Evolutionary conservation across 2,329 filamentous ascomycete genomes (phyloP).

Genomic region (Thermoascus crustaceus): DNA sequence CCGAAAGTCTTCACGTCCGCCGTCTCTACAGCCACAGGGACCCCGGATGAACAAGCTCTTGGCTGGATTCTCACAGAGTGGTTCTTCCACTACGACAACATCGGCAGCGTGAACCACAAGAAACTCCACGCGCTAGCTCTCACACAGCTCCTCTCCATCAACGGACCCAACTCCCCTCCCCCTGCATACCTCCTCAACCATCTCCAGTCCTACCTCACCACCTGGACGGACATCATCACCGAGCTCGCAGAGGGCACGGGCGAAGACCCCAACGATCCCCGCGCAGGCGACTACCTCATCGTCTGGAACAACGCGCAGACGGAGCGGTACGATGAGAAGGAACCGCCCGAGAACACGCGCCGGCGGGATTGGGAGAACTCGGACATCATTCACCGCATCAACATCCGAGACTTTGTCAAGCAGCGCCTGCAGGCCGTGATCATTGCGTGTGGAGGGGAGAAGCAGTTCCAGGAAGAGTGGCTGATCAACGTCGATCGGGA

Average conservation of each 20-base stretch:
- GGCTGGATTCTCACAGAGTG: conserved; percentile 41
- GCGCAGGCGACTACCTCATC: conserved; percentile 34
- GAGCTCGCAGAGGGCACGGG: conserved; percentile 36
- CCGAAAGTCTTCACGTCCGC: conserved; percentile 58
- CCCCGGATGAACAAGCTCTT: conserved; percentile 26
- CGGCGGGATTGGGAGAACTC: conserved; percentile 32
- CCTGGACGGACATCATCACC: conserved; percentile 40
- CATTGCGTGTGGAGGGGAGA: conserved; percentile 31
- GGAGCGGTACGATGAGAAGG: conserved; percentile 25
- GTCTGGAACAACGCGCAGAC: conserved; percentile 28
- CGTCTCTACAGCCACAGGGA: conserved; percentile 30
- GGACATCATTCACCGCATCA: conserved; percentile 37
- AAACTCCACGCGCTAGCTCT: conserved; percentile 40
- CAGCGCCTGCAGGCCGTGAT: conserved; percentile 34
- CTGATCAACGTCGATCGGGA: conserved; percentile 36
- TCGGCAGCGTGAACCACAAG: conserved; percentile 38
- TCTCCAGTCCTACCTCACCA: conserved; percentile 38
- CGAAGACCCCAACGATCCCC: conserved; percentile 25
- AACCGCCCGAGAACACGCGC: conserved; percentile 35
- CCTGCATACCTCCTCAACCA: conserved; percentile 34
- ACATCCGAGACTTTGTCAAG: conserved; percentile 38
- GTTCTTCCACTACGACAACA: conserved; percentile 42
- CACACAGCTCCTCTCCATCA: conserved; percentile 36
- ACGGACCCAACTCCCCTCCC: conserved; percentile 27
- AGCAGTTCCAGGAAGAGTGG: conserved; percentile 37